These are phyloP conservation scores for Paecilomyces fulvus DNA, from an alignment of 2,329 filamentous ascomycete species.

Conservation along the genomic window DNA sequence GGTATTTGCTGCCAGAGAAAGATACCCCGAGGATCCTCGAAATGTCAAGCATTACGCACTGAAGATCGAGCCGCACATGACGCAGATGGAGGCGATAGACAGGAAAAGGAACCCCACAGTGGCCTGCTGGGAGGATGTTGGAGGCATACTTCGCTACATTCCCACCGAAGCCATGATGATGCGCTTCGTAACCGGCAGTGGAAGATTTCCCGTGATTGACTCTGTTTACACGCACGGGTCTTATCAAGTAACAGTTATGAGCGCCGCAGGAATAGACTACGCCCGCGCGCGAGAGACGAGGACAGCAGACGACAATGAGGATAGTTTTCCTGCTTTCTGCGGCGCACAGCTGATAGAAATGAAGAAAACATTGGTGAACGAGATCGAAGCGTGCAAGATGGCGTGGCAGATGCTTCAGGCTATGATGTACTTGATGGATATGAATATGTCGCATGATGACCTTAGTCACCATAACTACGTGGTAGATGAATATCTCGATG, in stretches of 20 bases:
- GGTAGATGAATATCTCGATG: constrained; percentile 19
- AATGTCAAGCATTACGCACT: constrained; percentile 12
- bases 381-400: constrained; percentile 20
- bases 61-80: constrained; percentile 11
- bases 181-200: constrained; percentile 13
- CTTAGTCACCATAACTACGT: constrained; percentile 23
- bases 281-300: constrained; percentile 1
- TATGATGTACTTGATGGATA: constrained; percentile 18
- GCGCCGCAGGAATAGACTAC: constrained; percentile 13
- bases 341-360: constrained; percentile 8
- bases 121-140: constrained; percentile 1
- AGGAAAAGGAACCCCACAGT: constrained; percentile 3
- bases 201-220: constrained; percentile 19
- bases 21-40: not conserved
- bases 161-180: constrained; percentile 20
- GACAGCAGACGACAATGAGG: not conserved
- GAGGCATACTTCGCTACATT: constrained; percentile 8
- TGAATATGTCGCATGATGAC: constrained; percentile 20
- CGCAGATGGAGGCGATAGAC: constrained; percentile 2
- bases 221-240: constrained; percentile 19
- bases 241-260: constrained; percentile 20
- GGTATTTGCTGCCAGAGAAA: constrained; percentile 13
- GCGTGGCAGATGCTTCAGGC: constrained; percentile 21
- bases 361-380: constrained; percentile 13
- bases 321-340: constrained; percentile 6